Conservation (phyloP, 2,329 filamentous ascomycete genomes). For the Dactylellina leptospora region DNA sequence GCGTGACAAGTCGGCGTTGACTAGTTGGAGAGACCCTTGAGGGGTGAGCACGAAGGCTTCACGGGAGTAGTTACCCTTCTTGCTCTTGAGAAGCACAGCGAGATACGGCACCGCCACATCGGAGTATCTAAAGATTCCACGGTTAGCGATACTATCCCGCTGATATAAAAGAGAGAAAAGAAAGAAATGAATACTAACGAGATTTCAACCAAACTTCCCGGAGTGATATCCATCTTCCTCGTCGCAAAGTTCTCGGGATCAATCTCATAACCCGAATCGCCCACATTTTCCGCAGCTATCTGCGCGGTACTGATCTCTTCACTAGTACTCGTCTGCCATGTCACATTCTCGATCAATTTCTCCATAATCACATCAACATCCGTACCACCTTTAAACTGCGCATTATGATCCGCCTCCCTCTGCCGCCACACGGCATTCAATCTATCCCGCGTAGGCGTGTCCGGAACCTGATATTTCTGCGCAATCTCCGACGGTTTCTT, state of each 20-base stretch:
- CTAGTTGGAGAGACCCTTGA: conserved; percentile 29
- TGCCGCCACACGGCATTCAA: conserved; percentile 13
- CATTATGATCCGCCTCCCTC: conserved; percentile 7
- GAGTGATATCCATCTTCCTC: conserved; percentile 9
- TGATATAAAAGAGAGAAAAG: background rate
- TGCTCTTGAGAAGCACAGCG: conserved; percentile 28
- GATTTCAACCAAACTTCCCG: conserved; percentile 38
- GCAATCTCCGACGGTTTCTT: background rate
- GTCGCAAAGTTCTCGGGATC: conserved; percentile 44
- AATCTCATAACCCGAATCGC: conserved; percentile 22
- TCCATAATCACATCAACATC: conserved; percentile 36
- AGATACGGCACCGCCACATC: conserved; percentile 27
- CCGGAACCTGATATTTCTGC: conserved; percentile 11
- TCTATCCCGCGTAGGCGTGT: background rate
- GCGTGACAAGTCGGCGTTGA: conserved; percentile 21
- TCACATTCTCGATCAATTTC: conserved; percentile 18
- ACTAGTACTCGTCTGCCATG: conserved; percentile 5
- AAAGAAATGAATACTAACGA: conserved; percentile 8
- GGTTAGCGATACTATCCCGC: background rate
- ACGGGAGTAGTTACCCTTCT: conserved; percentile 48
- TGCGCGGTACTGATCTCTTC: conserved; percentile 1
- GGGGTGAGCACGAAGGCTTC: conserved; percentile 29
- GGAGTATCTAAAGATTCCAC: conserved; percentile 3
- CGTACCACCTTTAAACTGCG: conserved; percentile 7
- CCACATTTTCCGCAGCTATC: background rate